Evolutionary conservation across 176 grass and related monocot genomes (phyloP), one percentile per base, ranked within the genome.

Genomic region (Tuctoria greenei): DNA sequence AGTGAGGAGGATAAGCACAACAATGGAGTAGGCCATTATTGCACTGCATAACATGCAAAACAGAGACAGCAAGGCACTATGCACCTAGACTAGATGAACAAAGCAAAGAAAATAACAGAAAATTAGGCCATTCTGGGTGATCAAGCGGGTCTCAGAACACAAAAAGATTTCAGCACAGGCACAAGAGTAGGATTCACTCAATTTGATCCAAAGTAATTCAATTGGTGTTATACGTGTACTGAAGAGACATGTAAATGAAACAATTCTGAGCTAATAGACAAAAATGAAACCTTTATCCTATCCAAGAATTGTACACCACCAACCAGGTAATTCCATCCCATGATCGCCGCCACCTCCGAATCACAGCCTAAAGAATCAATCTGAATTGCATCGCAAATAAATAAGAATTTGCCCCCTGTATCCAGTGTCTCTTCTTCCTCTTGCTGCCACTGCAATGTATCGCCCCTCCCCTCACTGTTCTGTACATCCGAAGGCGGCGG

Each of bases 261-360:
- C 59, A 87, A 84, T 81, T 70, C 76, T 84, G 71, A 88, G 71
- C 81, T 71, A 84, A 74, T 7, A 75, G 58, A 66, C 68, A 83
- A 82, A 87, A 58, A 36, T 43, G 86, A 88, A 84, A 81, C 65
- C 76, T 88, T 76, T 88, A 64, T 84, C 71, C 86, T 88, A 80
- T 88, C 86, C 86, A 84, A 70, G 76, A 80, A 88, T 81, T 88
- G 71, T 88, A 89, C 74, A 86, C 74, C 85, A 86, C 80, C 82
- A 88, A 92, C 72, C 67, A 84, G 87, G 76, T 78, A 90, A 90
- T 73, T 50, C 65, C 82, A 72, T 28, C 54, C 58, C 18, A 64
- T 52, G 4, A 54, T 52, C 82, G 38, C 71, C 66, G 10, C 75
- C 56, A 61, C 78, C 75, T 73, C 78, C 1, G 17, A 43, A 69